Evolutionary conservation across 2,329 filamentous ascomycete genomes (phyloP).

Genomic region (Zymoseptoria crescenta): DNA sequence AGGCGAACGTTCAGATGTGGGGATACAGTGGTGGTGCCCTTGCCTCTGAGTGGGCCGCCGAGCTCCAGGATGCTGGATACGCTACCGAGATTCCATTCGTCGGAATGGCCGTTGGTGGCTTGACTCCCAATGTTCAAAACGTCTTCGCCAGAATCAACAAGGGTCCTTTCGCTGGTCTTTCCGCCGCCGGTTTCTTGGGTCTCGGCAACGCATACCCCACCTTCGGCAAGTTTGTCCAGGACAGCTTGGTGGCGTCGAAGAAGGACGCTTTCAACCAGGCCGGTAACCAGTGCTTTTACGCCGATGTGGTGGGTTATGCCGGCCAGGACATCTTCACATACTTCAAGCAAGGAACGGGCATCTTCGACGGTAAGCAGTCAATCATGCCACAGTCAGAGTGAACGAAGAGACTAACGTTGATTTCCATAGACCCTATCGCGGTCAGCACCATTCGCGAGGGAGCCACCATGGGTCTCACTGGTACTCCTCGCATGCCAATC

Average conservation of each 20-base stretch:
- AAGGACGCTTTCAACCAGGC: not conserved
- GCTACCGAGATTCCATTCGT: slow-evolving; percentile 25
- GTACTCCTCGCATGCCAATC: slow-evolving; percentile 38
- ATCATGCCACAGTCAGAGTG: not conserved
- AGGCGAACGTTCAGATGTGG: slow-evolving; percentile 32
- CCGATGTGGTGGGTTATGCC: not conserved
- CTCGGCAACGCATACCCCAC: slow-evolving; percentile 20
- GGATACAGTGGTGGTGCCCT: slow-evolving; percentile 50
- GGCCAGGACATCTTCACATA: slow-evolving; percentile 32
- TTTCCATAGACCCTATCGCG: slow-evolving; percentile 7
- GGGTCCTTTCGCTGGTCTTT: slow-evolving; percentile 19
- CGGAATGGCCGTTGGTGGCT: slow-evolving; percentile 27
- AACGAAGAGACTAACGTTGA: not conserved
- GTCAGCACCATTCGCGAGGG: slow-evolving; percentile 17
- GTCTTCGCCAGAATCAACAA: slow-evolving; percentile 20
- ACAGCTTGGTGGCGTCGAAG: not conserved
- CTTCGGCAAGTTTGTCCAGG: slow-evolving; percentile 3
- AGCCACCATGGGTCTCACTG: slow-evolving; percentile 29
- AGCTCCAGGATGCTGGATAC: slow-evolving; percentile 20
- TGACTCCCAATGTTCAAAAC: slow-evolving; percentile 25
- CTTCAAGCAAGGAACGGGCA: slow-evolving; percentile 28
- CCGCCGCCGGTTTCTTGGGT: slow-evolving; percentile 20
- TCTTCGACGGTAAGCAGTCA: not conserved
- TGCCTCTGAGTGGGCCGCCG: slow-evolving; percentile 39
- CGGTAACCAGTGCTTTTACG: not conserved